Evolutionary conservation across 192 early-diverging fungal genomes (phyloP).

Genomic region (Oehlia diaphana): DNA sequence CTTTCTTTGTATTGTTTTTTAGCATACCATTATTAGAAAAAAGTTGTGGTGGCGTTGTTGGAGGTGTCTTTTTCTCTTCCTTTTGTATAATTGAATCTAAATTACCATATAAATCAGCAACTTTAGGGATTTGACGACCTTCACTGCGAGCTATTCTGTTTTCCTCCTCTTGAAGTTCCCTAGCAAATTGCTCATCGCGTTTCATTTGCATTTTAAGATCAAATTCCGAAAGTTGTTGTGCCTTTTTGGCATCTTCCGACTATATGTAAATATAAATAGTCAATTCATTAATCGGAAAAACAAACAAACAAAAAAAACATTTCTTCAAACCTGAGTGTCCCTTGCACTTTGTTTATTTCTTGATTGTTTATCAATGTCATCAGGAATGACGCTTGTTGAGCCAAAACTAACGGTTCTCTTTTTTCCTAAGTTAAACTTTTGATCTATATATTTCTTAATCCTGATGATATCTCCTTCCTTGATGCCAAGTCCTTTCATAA

Average conservation of each 20-base stretch:
- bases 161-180: constrained; percentile 79
- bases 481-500: constrained; percentile 76
- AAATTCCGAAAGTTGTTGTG: constrained; percentile 19
- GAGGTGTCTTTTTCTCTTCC: constrained; percentile 22
- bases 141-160: constrained; percentile 34
- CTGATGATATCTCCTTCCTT: constrained; percentile 83
- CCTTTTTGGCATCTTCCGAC: constrained; percentile 13
- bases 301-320: neutral
- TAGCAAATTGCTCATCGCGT: constrained; percentile 79
- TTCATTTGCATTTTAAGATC: constrained; percentile 62
- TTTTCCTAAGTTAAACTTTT: constrained; percentile 49
- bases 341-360: constrained; percentile 33
- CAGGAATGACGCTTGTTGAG: constrained; percentile 33
- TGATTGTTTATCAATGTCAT: constrained; percentile 32
- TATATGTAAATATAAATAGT: constrained; percentile 17
- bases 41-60: neutral
- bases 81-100: constrained; percentile 24
- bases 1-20: constrained; percentile 31
- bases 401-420: constrained; percentile 44
- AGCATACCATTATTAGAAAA: constrained; percentile 31
- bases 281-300: constrained; percentile 25
- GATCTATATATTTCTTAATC: constrained; percentile 65
- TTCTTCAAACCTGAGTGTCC: constrained; percentile 32
- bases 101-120: constrained; percentile 17
- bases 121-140: constrained; percentile 17